Base-by-base conservation (phyloP, 2,329 filamentous ascomycete species). In the Coccinonectria pachysandricola region DNA sequence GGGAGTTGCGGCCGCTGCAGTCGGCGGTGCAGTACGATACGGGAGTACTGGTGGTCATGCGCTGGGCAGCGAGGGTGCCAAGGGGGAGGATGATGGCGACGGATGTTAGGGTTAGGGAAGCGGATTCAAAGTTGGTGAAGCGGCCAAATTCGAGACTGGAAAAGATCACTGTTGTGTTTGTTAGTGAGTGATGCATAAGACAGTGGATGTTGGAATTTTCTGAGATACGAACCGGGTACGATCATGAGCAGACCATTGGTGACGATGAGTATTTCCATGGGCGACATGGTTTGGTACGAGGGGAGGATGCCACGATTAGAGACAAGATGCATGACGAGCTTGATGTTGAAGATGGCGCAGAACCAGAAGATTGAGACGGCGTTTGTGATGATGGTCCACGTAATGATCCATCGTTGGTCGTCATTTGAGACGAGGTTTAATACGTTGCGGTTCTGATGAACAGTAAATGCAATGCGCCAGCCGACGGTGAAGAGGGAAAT, bases 211-310 rank as follows among this genome's bases (percentile, higher is more conserved):
- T 27, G 9, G 12, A 4, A 12, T n/a, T n/a, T n/a, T n/a, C n/a
- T n/a, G n/a, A n/a, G 12, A 15, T 10, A 48, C 56, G 23, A 48
- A 71, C 68, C 62, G n/a, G 68, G 68, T 7, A 70, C 45, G 10
- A 70, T 37, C 69, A 73, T 72, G 28, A 74, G 50, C 2, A 70
- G 36, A 8, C 66, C 68, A 19, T 73, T 72, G 24, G 65, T 66
- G 40, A 71, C 64, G 26, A 70, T 56, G 13, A 73, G 52, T 6
- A 69, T 58, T 37, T 74, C 68, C 55, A 73, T 64, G 5, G 65
- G 58, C 0, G 50, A 64, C 19, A 73, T 42, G 0, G 56, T 49
- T 24, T 51, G 51, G 4, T 56, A 47, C 1, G 50, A 50, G 1
- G 60, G 59, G 1, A 72, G 51, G 6, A 73, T 45, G 23, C 58